phyloP scores from a whole-genome alignment of 2,329 filamentous ascomycete genomes.

The Fusarium secorum region DNA sequence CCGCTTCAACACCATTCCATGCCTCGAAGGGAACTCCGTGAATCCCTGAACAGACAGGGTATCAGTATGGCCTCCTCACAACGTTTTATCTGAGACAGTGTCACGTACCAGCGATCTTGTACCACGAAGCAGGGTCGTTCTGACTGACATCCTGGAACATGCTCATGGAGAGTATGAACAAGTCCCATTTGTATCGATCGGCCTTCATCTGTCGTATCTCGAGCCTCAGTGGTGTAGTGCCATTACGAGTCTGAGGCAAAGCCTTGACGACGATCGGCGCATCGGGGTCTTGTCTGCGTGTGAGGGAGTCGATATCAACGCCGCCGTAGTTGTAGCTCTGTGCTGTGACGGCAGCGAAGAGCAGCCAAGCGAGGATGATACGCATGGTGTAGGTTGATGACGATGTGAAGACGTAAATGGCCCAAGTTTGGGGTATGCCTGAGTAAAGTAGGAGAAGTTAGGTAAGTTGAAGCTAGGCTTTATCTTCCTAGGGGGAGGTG shows the following conservation, averaged over 20 bases:
- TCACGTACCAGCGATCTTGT: conserved; percentile 74
- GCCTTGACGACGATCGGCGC: conserved; percentile 53
- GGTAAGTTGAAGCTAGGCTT: background rate
- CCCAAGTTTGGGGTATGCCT: background rate
- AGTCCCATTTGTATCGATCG: conserved; percentile 73
- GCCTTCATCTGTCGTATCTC: conserved; percentile 74
- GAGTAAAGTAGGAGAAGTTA: background rate
- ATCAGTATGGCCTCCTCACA: conserved; percentile 10
- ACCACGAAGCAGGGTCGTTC: conserved; percentile 72
- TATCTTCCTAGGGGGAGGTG: background rate
- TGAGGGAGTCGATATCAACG: conserved; percentile 51
- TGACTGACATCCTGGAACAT: conserved; percentile 75
- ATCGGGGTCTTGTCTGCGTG: conserved; percentile 51
- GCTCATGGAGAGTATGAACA: conserved; percentile 78
- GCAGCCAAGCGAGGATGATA: conserved; percentile 4
- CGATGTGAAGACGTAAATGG: background rate
- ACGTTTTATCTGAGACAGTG: background rate
- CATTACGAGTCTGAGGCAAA: conserved; percentile 51
- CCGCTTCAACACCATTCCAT: conserved; percentile 62
- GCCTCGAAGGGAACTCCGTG: conserved; percentile 75
- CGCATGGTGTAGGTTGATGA: conserved; percentile 20
- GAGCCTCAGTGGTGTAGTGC: conserved; percentile 58
- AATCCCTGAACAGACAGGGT: conserved; percentile 63
- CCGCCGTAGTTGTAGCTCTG: conserved; percentile 62
- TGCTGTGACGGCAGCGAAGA: conserved; percentile 26